phyloP scores from a whole-genome alignment of 257 asterid genomes.

The Leptodermis oblonga region DNA sequence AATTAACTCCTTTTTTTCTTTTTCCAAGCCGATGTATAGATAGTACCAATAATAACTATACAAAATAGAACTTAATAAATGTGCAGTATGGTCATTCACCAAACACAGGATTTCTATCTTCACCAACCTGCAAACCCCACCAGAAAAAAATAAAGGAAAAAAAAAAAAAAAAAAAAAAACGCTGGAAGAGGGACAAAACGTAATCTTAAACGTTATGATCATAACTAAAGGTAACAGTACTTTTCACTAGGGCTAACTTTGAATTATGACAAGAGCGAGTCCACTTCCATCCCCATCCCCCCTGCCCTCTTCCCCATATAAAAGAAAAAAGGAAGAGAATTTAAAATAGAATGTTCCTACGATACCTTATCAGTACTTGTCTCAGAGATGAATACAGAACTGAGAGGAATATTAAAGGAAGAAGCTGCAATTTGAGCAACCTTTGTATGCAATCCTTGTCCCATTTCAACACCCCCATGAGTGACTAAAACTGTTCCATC shows the following conservation, averaged over 20 bases:
- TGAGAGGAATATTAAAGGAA: constrained; percentile 75
- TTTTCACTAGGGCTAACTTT: background rate
- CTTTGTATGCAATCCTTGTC: constrained; percentile 98
- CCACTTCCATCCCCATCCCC: background rate
- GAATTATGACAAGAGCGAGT: background rate
- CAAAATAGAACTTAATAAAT: no score
- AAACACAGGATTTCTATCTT: no score
- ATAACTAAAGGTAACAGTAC: background rate
- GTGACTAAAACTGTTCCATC: constrained; percentile 97
- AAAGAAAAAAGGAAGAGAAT: background rate
- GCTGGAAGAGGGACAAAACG: background rate
- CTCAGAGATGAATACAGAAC: constrained; percentile 88
- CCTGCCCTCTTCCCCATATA: no score
- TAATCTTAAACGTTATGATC: background rate
- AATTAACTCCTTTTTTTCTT: no score
- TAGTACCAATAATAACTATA: no score
- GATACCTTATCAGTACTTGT: constrained; percentile 96
- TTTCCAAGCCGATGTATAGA: no score
- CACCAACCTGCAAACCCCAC: no score
- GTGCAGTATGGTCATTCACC: no score
- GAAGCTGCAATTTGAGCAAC: constrained; percentile 97
- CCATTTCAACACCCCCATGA: constrained; percentile 99
- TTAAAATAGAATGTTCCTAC: background rate
- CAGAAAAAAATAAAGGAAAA: no score
- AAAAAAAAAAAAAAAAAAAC: no score